These are phyloP conservation scores for Boletus vermiculosoides DNA, from an alignment of 768 basidiomycete genomes.

Conservation along the genomic window DNA sequence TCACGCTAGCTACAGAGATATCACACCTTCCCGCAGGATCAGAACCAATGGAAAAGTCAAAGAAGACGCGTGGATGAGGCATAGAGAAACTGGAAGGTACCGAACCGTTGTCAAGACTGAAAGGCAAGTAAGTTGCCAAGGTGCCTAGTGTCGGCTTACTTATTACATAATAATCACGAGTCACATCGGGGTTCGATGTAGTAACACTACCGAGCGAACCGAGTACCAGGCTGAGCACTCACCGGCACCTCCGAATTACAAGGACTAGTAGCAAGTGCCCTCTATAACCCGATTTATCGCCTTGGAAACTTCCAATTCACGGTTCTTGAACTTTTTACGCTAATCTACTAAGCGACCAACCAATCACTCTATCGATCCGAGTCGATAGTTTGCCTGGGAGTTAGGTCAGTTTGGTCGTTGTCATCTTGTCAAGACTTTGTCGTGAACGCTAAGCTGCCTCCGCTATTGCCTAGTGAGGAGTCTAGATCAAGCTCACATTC, in stretches of 20 bases:
- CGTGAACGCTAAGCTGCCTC: slow-evolving; percentile 7
- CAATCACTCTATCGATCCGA: neutral
- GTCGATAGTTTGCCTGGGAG: neutral
- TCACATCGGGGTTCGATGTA: neutral
- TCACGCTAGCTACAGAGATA: neutral
- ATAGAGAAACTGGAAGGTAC: slow-evolving; percentile 29
- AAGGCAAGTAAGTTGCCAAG: too few relatives aligned
- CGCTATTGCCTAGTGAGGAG: neutral
- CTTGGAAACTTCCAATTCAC: neutral
- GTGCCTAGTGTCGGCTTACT: neutral
- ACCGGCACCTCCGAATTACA: neutral
- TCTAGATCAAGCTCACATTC: slow-evolving; percentile 2
- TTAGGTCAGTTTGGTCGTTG: slow-evolving; percentile 3
- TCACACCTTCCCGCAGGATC: slow-evolving; percentile 55
- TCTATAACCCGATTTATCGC: neutral
- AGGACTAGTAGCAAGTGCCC: neutral
- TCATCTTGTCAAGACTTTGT: neutral
- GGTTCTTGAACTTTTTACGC: neutral
- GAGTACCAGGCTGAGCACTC: neutral
- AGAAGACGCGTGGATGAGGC: slow-evolving; percentile 62
- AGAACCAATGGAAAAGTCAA: slow-evolving; percentile 58
- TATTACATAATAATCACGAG: slow-evolving; percentile 15
- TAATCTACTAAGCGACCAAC: neutral
- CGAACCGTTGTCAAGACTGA: too few relatives aligned
- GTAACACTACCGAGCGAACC: neutral